Evolutionary conservation across 2,329 filamentous ascomycete genomes (phyloP).

Genomic region (Cercospora citrullina): DNA sequence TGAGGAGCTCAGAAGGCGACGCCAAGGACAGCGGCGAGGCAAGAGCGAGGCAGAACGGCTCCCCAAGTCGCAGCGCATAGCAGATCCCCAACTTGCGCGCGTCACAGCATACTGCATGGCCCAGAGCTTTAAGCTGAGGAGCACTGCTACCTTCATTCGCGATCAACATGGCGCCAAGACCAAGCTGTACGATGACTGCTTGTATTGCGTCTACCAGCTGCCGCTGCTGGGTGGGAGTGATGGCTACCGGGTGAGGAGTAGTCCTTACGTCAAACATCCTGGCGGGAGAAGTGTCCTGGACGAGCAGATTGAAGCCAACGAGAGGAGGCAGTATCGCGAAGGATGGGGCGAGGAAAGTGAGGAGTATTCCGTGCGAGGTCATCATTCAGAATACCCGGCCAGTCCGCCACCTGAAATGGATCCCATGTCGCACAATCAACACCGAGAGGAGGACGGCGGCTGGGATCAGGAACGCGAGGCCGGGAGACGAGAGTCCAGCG

Average conservation of each 20-base stretch:
- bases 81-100: constrained; percentile 71
- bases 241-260: constrained; percentile 84
- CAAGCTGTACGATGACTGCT: constrained; percentile 95
- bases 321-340: constrained; percentile 83
- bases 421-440: constrained; percentile 17
- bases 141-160: constrained; percentile 84
- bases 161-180: constrained; percentile 87
- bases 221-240: constrained; percentile 82
- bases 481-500: constrained; percentile 30
- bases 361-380: constrained; percentile 48
- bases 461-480: constrained; percentile 27
- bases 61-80: constrained; percentile 81
- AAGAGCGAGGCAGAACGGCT: constrained; percentile 94
- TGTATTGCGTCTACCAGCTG: constrained; percentile 93
- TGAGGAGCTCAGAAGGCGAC: constrained; percentile 65
- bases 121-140: constrained; percentile 85
- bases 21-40: constrained; percentile 59
- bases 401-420: constrained; percentile 23
- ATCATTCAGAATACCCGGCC: constrained; percentile 24
- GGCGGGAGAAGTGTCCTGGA: constrained; percentile 91
- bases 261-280: constrained; percentile 86
- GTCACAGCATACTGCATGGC: constrained; percentile 96
- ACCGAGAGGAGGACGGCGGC: constrained; percentile 17
- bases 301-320: constrained; percentile 92
- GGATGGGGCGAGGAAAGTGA: constrained; percentile 86